Conservation (phyloP, 2,329 filamentous ascomycete species). For the Fusarium mundagurra region DNA sequence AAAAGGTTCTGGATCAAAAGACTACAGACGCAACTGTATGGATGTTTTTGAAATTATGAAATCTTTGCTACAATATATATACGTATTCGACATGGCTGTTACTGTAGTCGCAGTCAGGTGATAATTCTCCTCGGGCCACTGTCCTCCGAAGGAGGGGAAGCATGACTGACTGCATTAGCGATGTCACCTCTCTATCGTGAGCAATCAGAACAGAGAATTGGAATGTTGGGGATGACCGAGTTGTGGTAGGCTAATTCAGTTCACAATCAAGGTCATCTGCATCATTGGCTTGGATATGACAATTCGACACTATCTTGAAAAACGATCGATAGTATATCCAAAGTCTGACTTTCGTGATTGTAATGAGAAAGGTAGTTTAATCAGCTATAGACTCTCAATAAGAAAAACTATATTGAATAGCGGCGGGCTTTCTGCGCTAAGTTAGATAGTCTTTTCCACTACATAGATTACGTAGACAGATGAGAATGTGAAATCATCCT, state of each 20-base stretch:
- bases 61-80: neutral
- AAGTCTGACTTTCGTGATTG: neutral
- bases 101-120: conserved; percentile 2
- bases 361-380: neutral
- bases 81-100: neutral
- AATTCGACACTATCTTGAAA: neutral
- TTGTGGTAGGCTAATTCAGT: neutral
- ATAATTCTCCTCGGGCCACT: conserved; percentile 6
- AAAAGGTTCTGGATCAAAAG: neutral
- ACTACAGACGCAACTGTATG: neutral
- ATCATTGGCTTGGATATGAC: neutral
- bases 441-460: neutral
- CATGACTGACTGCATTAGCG: neutral
- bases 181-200: neutral
- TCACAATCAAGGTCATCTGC: neutral
- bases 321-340: neutral
- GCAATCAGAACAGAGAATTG: neutral
- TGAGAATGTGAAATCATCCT: neutral
- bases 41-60: neutral
- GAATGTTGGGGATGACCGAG: neutral
- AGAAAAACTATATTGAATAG: neutral
- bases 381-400: neutral
- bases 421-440: neutral
- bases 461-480: too few species aligned
- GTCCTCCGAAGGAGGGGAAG: conserved; percentile 24